Evolutionary conservation across 352 stramenopile species (phyloP).

Genomic region (Phytophthora pini): DNA sequence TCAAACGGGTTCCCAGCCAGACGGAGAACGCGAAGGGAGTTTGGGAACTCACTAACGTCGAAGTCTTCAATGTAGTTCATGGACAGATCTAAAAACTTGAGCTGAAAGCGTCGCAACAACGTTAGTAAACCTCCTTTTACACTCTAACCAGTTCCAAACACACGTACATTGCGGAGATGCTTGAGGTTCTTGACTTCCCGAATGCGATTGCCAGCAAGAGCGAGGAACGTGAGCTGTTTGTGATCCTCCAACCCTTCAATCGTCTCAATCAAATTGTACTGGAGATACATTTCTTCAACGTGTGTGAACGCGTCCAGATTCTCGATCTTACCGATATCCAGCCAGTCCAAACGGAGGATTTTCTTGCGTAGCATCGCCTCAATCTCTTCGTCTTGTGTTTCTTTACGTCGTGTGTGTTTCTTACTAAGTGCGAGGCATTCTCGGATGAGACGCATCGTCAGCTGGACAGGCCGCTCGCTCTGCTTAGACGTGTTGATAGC

Average conservation of each 20-base stretch:
- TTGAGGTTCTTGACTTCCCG: conserved; percentile 63
- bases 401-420: conserved; percentile 11
- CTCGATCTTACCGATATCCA: conserved; percentile 73
- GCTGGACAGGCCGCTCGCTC: conserved; percentile 41
- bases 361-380: conserved; percentile 57
- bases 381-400: conserved; percentile 43
- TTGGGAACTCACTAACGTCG: conserved; percentile 61
- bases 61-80: conserved; percentile 81
- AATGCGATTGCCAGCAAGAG: conserved; percentile 72
- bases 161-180: conserved; percentile 60
- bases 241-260: conserved; percentile 77
- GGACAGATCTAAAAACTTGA: conserved; percentile 81
- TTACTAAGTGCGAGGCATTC: conserved; percentile 36
- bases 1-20: conserved; percentile 68
- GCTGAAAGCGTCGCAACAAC: conserved; percentile 31
- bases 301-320: conserved; percentile 82
- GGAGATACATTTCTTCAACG: conserved; percentile 77
- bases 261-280: conserved; percentile 73
- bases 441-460: conserved; percentile 80
- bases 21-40: conserved; percentile 59
- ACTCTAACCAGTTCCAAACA: background rate
- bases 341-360: conserved; percentile 73
- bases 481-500: conserved; percentile 40
- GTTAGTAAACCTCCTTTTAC: background rate
- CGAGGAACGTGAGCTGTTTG: conserved; percentile 60